These are phyloP conservation scores for Coemansia sp. DNA, from an alignment of 192 early-diverging fungal species.

Conservation along the genomic window DNA sequence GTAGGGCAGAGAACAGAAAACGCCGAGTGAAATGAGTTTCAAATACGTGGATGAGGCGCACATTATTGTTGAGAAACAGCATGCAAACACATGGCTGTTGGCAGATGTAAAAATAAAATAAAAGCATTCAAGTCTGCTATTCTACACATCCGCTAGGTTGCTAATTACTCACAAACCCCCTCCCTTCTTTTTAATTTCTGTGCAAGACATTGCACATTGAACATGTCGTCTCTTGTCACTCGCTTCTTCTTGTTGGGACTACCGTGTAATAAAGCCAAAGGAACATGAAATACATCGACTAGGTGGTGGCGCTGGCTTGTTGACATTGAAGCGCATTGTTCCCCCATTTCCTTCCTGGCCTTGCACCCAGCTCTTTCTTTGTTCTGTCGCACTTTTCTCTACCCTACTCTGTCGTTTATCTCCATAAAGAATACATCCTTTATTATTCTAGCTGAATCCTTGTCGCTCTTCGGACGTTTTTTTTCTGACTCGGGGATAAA, in stretches of 20 bases:
- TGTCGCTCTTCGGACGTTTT: not conserved
- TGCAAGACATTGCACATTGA: not conserved
- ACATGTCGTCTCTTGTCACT: not conserved
- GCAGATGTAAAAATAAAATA: not conserved
- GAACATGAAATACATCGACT: not conserved
- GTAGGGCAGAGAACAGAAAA: not conserved
- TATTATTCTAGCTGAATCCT: not conserved
- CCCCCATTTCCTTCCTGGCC: not conserved
- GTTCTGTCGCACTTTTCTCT: not conserved
- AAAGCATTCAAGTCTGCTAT: not conserved
- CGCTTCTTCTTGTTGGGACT: not conserved
- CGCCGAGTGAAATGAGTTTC: not conserved
- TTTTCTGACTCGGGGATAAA: conserved; percentile 7
- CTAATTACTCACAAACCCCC: not conserved
- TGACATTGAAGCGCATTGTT: conserved; percentile 8
- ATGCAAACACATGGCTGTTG: not conserved
- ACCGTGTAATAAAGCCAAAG: not conserved
- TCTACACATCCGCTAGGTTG: not conserved
- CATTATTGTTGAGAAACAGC: not conserved
- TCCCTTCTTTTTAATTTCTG: not conserved
- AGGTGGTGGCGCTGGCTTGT: conserved; percentile 1
- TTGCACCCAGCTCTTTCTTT: not conserved
- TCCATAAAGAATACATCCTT: not conserved
- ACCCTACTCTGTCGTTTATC: not conserved
- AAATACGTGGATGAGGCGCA: not conserved